phyloP scores from a whole-genome alignment of 805 yeast genomes.

The Ascoidea tarda region DNA sequence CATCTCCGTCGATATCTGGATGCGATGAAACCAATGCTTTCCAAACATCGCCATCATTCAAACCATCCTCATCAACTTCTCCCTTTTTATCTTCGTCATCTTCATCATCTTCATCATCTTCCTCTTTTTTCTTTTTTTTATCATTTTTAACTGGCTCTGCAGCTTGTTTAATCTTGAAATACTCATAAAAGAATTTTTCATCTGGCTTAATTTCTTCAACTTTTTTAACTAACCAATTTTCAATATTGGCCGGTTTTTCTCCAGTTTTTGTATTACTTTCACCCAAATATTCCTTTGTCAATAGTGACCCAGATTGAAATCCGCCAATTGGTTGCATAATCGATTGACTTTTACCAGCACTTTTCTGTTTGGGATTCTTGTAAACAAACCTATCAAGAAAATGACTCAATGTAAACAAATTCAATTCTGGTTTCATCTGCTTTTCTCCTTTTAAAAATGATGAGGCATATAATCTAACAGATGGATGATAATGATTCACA shows the following conservation, averaged over 20 bases:
- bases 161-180: conserved; percentile 49
- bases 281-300: conserved; percentile 44
- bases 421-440: conserved; percentile 73
- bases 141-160: conserved; percentile 12
- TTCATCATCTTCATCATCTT: conserved; percentile 22
- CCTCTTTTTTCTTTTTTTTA: conserved; percentile 18
- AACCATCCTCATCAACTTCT: conserved; percentile 39
- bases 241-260: conserved; percentile 60
- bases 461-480: conserved; percentile 69
- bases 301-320: conserved; percentile 51
- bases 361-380: conserved; percentile 75
- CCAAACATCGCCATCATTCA: conserved; percentile 40
- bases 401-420: conserved; percentile 74
- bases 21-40: conserved; percentile 60
- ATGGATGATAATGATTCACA: conserved; percentile 80
- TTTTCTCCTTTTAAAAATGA: conserved; percentile 31
- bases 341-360: conserved; percentile 67
- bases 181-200: conserved; percentile 78
- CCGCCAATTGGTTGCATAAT: conserved; percentile 98
- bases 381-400: conserved; percentile 94
- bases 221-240: conserved; percentile 65
- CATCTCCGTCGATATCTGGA: conserved; percentile 55
- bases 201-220: conserved; percentile 65
- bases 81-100: conserved; percentile 27
- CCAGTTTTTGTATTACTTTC: conserved; percentile 12